A percentile compares a stretch with the other conserved stretches of the same genome.
Conservation (phyloP, 2,329 filamentous ascomycete species). For the Diaporthe australafricana region DNA sequence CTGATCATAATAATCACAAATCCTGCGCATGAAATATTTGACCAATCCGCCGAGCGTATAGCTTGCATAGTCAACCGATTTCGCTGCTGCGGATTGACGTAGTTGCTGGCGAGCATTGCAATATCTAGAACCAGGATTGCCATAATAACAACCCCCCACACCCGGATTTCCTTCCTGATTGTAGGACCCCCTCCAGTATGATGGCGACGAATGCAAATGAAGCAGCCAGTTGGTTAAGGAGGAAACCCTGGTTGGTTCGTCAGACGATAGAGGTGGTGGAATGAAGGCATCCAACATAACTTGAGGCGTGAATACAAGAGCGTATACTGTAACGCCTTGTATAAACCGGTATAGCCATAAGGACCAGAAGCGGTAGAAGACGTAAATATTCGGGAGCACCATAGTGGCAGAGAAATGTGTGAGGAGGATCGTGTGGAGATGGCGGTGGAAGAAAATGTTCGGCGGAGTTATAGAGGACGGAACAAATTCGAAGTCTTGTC, state of each 20-base stretch:
- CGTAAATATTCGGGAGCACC: conserved; percentile 27
- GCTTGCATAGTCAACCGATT: conserved; percentile 24
- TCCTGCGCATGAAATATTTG: conserved; percentile 37
- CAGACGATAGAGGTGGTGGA: conserved; percentile 33
- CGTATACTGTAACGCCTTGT: conserved; percentile 37
- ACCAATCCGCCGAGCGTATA: conserved; percentile 40
- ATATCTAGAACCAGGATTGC: conserved; percentile 40
- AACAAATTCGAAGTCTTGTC: too few species aligned
- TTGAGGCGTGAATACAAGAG: conserved; percentile 36
- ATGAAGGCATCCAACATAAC: conserved; percentile 40
- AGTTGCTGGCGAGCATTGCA: conserved; percentile 37
- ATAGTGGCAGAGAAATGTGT: conserved; percentile 4
- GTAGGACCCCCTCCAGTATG: conserved; percentile 34
- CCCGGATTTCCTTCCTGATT: conserved; percentile 38
- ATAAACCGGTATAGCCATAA: conserved; percentile 40
- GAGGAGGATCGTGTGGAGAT: background rate
- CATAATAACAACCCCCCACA: conserved; percentile 40
- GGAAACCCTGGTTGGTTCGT: conserved; percentile 41
- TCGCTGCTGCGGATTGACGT: conserved; percentile 40
- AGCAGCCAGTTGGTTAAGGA: conserved; percentile 41
- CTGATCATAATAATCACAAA: conserved; percentile 38
- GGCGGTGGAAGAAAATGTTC: too few species aligned
- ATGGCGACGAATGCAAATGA: conserved; percentile 39
- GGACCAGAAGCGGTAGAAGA: conserved; percentile 43
- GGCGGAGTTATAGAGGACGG: too few species aligned